Percentiles rank a stretch among this genome's conserved stretches.
Evolutionary conservation across 108 stramenopile genomes (phyloP).

Genomic region (Ochromonas danica): DNA sequence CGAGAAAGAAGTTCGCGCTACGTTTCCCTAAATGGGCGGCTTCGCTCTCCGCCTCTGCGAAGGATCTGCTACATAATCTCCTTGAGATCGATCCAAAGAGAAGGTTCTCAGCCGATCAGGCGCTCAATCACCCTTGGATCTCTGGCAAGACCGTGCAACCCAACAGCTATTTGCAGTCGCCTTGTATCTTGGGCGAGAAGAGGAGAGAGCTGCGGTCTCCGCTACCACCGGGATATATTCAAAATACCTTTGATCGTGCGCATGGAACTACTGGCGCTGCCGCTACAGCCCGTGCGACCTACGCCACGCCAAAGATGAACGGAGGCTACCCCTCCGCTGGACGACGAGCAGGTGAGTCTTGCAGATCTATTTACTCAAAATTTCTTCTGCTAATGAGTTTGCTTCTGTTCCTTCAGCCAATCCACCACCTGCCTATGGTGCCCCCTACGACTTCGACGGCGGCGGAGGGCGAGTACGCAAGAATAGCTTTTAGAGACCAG

Average conservation of each 20-base stretch:
- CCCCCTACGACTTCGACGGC: too few species aligned
- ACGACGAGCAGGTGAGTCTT: too few species aligned
- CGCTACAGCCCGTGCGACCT: too few species aligned
- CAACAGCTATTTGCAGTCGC: slow-evolving; percentile 31
- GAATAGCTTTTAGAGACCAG: too few species aligned
- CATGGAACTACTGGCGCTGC: too few species aligned
- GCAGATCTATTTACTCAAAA: too few species aligned
- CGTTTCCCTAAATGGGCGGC: slow-evolving; percentile 90
- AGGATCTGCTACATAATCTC: slow-evolving; percentile 81
- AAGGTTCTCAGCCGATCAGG: slow-evolving; percentile 88
- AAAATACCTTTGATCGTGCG: neutral
- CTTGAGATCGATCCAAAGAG: slow-evolving; percentile 76
- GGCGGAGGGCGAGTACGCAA: too few species aligned
- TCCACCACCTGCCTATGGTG: too few species aligned
- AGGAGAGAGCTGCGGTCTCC: neutral
- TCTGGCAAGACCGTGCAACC: neutral
- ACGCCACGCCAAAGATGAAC: too few species aligned
- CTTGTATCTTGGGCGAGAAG: slow-evolving; percentile 11
- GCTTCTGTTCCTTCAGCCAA: too few species aligned
- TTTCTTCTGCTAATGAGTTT: too few species aligned
- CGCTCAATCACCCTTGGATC: slow-evolving; percentile 92
- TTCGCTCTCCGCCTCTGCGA: slow-evolving; percentile 72
- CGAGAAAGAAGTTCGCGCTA: slow-evolving; percentile 72
- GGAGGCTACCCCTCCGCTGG: too few species aligned
- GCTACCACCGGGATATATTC: neutral